A percentile compares a stretch with the other conserved stretches of the same genome.
phyloP scores from a whole-genome alignment of 371 early-diverging fungal genomes.

The Choanephora cucurbitarum region DNA sequence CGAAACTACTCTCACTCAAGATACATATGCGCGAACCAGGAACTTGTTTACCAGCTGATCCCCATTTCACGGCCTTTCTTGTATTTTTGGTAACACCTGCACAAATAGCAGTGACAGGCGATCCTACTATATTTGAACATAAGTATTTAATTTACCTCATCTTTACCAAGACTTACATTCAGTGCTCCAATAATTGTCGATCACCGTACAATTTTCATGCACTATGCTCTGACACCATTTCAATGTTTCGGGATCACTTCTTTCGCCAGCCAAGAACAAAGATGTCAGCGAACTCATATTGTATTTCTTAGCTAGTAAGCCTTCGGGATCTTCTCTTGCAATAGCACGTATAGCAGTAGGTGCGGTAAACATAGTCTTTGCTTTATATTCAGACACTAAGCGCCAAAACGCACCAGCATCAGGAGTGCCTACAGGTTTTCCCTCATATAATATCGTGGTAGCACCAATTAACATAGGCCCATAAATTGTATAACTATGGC shows the following conservation, averaged over 20 bases:
- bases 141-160: neutral
- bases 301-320: conserved; percentile 56
- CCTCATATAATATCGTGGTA: conserved; percentile 90
- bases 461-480: conserved; percentile 87
- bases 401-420: conserved; percentile 84
- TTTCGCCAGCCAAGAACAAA: conserved; percentile 89
- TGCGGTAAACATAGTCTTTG: conserved; percentile 87
- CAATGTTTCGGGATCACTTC: conserved; percentile 84
- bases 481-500: conserved; percentile 90
- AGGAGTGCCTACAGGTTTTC: conserved; percentile 86
- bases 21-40: conserved; percentile 77
- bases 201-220: conserved; percentile 47
- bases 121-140: conserved; percentile 28
- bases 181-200: conserved; percentile 96
- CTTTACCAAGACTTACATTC: conserved; percentile 69
- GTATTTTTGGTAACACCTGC: conserved; percentile 52
- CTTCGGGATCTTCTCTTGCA: conserved; percentile 78
- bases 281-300: conserved; percentile 62
- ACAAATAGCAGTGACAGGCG: conserved; percentile 75
- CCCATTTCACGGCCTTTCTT: conserved; percentile 39
- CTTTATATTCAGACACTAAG: conserved; percentile 75
- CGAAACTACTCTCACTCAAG: conserved; percentile 52
- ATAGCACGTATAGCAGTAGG: conserved; percentile 92
- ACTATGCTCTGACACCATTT: conserved; percentile 67
- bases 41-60: conserved; percentile 75